These are phyloP conservation scores for Fusarium sp. DNA, from an alignment of 2,329 filamentous ascomycete genomes.

Conservation along the genomic window DNA sequence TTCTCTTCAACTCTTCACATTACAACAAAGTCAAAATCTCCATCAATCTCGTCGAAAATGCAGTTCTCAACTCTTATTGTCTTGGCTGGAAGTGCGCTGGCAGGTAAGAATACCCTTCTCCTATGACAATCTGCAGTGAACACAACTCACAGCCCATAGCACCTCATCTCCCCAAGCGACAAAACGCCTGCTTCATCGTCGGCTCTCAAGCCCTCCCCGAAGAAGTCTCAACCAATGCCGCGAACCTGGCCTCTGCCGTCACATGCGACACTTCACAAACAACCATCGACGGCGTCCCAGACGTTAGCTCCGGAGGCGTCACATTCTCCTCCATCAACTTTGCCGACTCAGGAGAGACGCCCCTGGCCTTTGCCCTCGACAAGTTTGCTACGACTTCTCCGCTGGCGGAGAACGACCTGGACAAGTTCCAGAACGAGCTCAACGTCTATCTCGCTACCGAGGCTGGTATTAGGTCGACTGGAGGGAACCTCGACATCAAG, in stretches of 20 bases:
- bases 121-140: background rate
- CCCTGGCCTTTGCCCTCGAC: constrained; percentile 65
- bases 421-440: constrained; percentile 63
- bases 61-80: constrained; percentile 32
- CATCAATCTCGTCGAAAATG: constrained; percentile 25
- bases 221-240: constrained; percentile 59
- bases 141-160: constrained; percentile 9
- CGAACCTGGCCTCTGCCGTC: constrained; percentile 55
- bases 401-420: constrained; percentile 61
- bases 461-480: constrained; percentile 65
- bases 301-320: constrained; percentile 62
- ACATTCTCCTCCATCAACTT: constrained; percentile 69
- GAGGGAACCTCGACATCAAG: constrained; percentile 66
- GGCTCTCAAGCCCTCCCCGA: constrained; percentile 62
- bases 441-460: constrained; percentile 70
- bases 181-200: constrained; percentile 64
- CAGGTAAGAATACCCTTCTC: constrained; percentile 26
- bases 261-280: constrained; percentile 61
- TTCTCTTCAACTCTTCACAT: background rate
- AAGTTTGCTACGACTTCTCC: constrained; percentile 63
- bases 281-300: constrained; percentile 65
- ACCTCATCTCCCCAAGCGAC: constrained; percentile 43
- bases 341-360: constrained; percentile 57
- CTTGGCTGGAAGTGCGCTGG: constrained; percentile 32
- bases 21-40: background rate